These are phyloP conservation scores for Phytophthora boehmeriae DNA, from an alignment of 352 stramenopile species.

Conservation along the genomic window DNA sequence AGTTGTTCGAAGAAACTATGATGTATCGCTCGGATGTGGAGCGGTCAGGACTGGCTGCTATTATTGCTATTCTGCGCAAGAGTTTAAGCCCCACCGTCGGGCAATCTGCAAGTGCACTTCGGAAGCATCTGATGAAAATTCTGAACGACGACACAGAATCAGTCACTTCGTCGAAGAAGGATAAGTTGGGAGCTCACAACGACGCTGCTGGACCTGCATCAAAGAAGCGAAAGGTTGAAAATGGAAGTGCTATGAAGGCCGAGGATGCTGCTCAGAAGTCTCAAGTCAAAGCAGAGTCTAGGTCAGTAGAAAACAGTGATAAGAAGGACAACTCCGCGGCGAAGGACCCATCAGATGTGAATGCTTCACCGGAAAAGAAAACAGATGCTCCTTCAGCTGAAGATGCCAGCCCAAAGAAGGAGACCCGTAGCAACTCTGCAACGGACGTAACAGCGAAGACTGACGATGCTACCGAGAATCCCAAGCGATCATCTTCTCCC, in stretches of 20 bases:
- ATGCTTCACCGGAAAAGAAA: conserved; percentile 16
- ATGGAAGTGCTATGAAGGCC: conserved; percentile 21
- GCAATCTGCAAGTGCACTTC: conserved; percentile 72
- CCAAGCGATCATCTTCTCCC: conserved; percentile 10
- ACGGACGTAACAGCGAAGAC: conserved; percentile 10
- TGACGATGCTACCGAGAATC: conserved; percentile 8
- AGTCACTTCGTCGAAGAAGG: conserved; percentile 43
- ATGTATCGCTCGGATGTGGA: conserved; percentile 78
- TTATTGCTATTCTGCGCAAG: conserved; percentile 74
- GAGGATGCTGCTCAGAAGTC: conserved; percentile 24
- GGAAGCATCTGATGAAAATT: conserved; percentile 80
- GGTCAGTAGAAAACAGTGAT: conserved; percentile 17
- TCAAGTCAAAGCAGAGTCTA: conserved; percentile 2
- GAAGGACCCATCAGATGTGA: conserved; percentile 5
- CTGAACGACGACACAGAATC: conserved; percentile 54
- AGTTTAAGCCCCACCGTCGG: conserved; percentile 71
- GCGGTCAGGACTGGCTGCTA: conserved; percentile 64
- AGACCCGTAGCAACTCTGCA: neutral
- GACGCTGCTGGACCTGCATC: conserved; percentile 27
- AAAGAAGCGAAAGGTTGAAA: conserved; percentile 59
- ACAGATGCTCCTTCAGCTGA: conserved; percentile 13
- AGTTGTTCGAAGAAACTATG: conserved; percentile 73
- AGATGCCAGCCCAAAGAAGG: conserved; percentile 15
- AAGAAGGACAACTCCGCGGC: conserved; percentile 9
- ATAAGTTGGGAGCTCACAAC: conserved; percentile 22